phyloP scores from a whole-genome alignment of 148 eudicot species.

The Nyssa sinensis region DNA sequence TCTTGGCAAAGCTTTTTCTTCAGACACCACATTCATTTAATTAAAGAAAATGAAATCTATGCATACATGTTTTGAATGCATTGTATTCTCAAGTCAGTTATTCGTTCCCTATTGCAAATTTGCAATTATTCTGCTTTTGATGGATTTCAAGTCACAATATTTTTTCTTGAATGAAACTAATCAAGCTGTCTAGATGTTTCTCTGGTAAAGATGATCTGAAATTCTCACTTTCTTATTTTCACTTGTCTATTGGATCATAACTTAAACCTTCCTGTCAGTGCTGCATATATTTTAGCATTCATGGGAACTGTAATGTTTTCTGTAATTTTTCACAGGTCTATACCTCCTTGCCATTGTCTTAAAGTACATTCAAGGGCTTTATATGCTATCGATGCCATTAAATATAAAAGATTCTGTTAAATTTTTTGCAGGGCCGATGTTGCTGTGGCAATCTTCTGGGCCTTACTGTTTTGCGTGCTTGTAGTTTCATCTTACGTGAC shows the following conservation, averaged over 20 bases:
- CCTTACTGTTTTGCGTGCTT: constrained; percentile 31
- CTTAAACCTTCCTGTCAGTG: neutral
- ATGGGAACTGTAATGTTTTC: neutral
- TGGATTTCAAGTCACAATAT: neutral
- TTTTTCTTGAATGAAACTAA: neutral
- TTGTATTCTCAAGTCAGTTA: neutral
- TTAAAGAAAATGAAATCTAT: neutral
- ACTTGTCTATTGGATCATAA: neutral
- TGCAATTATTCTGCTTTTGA: neutral
- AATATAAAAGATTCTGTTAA: neutral
- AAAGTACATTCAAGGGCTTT: neutral
- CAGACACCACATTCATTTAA: neutral
- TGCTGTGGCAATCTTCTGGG: constrained; percentile 29
- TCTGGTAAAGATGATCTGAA: neutral
- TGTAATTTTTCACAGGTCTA: neutral
- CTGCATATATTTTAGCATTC: neutral
- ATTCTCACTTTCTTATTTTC: neutral
- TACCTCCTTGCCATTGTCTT: neutral
- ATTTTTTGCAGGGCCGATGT: constrained; percentile 38
- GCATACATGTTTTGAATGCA: neutral
- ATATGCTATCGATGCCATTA: neutral
- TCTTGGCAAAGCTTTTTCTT: neutral
- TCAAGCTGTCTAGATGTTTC: neutral
- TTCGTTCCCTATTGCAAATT: neutral
- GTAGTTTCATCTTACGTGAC: constrained; percentile 32